Evolutionary conservation across 306 rosid genomes (phyloP), one percentile per base, ranked within the genome.

Genomic region (Myrica gale): DNA sequence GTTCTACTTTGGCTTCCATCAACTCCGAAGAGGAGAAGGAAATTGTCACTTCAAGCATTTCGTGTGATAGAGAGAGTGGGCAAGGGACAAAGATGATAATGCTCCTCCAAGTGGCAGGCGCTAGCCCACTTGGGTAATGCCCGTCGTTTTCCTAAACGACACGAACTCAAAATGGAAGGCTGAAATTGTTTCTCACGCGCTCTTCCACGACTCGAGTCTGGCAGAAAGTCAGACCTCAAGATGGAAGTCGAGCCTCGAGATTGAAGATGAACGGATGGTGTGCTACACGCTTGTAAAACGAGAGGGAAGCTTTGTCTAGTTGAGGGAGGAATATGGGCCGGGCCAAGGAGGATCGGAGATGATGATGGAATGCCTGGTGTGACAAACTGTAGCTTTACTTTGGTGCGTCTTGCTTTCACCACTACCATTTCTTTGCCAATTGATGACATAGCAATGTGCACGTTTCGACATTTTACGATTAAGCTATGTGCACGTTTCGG

Each of bases 51-150:
- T 87, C 96, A 85, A 83, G 82, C 65, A 8, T 73, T 48, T 72
- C 32, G 32, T 73, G 80, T 74, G 75, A 63, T 23, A 57, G 86
- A 69, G 82, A 81, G 74, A 55, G 80, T 26, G 90, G 39, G 82
- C 85, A 76, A 66, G 57, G 79, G 84, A 66, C 47, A 76, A 52
- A 84, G 79, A 71, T 72, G 88, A 86, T 83, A 83, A 83, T 84
- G 80, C 91, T 60, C 75, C 81, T 80, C 74, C 63, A 70, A 61
- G 26, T 23, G 26, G 26, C 26, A 23, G 1, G 80, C 82, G 60
- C 15, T 23, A 53, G 7, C 91, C 98, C 98, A 89, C 91, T 79
- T 74, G 50, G 67, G 66, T 61, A 86, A 82, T 89, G 97, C 74
- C 39, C 70, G 86, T 81, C 88, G 76, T 84, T 84, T 76, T 87